Evolutionary conservation across 139 green algal genomes (phyloP).

Genomic region (Tetraselmis striata): DNA sequence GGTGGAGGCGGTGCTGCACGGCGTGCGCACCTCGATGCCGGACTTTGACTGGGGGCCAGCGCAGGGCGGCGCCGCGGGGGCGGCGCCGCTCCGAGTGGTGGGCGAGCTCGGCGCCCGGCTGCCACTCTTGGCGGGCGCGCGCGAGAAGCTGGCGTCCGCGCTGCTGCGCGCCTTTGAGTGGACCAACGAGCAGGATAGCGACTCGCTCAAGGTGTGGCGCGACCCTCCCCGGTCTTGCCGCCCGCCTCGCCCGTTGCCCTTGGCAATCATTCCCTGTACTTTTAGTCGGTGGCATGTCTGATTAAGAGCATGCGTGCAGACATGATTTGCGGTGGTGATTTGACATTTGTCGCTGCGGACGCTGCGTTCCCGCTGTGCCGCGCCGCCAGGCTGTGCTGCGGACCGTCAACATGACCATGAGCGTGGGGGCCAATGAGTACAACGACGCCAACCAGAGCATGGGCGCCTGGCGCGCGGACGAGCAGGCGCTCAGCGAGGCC

Average conservation of each 20-base stretch:
- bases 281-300: too few species aligned
- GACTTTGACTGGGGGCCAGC: conserved; percentile 19
- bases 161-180: conserved; percentile 12
- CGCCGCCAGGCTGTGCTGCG: neutral
- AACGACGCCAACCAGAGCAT: conserved; percentile 13
- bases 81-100: neutral
- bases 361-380: too few species aligned
- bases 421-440: conserved; percentile 14
- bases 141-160: conserved; percentile 21
- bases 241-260: too few species aligned
- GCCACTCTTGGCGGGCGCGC: neutral
- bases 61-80: neutral
- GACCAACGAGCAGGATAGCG: neutral
- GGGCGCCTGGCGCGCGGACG: conserved; percentile 34
- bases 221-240: too few species aligned
- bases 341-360: too few species aligned
- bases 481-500: conserved; percentile 34
- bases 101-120: neutral
- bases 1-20: conserved; percentile 34
- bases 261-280: too few species aligned
- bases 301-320: too few species aligned
- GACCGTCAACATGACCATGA: conserved; percentile 3
- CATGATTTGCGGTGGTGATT: too few species aligned
- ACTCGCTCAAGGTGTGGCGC: neutral
- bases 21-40: conserved; percentile 25